Base-by-base conservation (phyloP, 2,329 filamentous ascomycete genomes). In the Camptophora hylomeconis region DNA sequence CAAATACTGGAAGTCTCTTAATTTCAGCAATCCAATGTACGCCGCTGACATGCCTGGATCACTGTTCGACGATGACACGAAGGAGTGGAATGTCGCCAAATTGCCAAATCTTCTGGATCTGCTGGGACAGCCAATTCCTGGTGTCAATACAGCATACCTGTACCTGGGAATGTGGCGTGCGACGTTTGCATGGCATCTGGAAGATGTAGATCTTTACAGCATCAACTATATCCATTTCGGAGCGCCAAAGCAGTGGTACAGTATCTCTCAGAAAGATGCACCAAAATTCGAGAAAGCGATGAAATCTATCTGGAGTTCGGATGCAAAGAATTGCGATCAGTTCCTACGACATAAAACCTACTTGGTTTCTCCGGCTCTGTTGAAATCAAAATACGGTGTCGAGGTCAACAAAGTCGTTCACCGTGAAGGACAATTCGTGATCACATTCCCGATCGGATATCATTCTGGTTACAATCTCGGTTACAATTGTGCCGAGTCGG, bases 121-220 rank as follows among this genome's bases (percentile, higher is more conserved):
- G 3, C 65, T 98, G 2, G 89, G 89, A 5, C 87, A 84, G 32
- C 93, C 94, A 45, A 83, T 98, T 6, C 92, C 89, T 3, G 89
- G 89, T 42, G 92, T 98, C 49, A 98, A 98, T 49, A 98, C 87
- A 2, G 87, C 89, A 2, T 98, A 98, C 49, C 70, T 98, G 2
- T 98, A 98, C 50, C 67, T 98, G 35, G 89, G 89, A 23, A 98
- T 98, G 89, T 98, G 89, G 89, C 95, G 95, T 56, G 87, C 89
- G 8, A 95, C 89, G 0, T 98, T 98, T 52, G 89, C 89, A 6
- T 98, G 89, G 89, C 89, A 98, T 67, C 61, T 98, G 30, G 89
- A 98, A 52, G 89, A 98, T 51, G 87, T 98, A 22, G 89, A 98
- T 59, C 70, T 98, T 4, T 98, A 98, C 72, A 95, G 86, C 53